Base-by-base conservation (phyloP, 2,329 filamentous ascomycete genomes). In the Nakataea oryzae region DNA sequence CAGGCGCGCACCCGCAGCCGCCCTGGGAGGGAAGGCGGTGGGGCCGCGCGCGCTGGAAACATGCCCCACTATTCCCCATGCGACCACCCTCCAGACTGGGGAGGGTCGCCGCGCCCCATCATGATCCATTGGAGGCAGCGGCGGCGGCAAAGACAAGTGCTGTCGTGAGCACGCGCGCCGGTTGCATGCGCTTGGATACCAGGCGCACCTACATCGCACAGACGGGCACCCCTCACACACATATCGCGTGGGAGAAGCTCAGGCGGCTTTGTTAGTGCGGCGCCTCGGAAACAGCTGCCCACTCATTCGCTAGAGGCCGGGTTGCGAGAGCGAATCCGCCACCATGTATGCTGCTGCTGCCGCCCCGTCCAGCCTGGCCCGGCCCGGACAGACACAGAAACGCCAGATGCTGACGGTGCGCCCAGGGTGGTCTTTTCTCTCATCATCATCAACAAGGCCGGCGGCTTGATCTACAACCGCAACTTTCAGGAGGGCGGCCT, bases 391-490 rank as follows among this genome's bases (percentile, higher is more conserved):
- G 24, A n/a, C 30, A 50, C 21, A 9, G 6, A 50, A 7, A 24
- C 8, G 21, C 41, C 21, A n/a, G 17, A 9, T 50, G 41, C 41
- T 50, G 24, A 50, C 41, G 7, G 17, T 11, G 3, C 17, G 12
- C 2, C 28, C 21, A 97, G 93, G 95, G 90, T 92, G 67, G 89
- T 99, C 74, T 95, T 96, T 75, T 87, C 93, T 63, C 88, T 99
- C 72, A 92, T 97, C 74, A 89, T 99, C 74, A 96, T 99, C 80
- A 97, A 97, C 82, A 99, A 99, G 83, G 93, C 95, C 66, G 95
- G 93, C 64, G 95, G 95, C 69, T 84, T 99, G 61, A 88, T 99
- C 76, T 99, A 96, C 81, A 93, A 97, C 77, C 91, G 92, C 69
- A 90, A 91, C 71, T 97, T 99, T 75, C 87, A 93, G 70, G 86